A percentile compares a stretch with the other conserved stretches of the same genome.
Conservation (phyloP, 345 rosid genomes). For the Moricandia arvensis region DNA sequence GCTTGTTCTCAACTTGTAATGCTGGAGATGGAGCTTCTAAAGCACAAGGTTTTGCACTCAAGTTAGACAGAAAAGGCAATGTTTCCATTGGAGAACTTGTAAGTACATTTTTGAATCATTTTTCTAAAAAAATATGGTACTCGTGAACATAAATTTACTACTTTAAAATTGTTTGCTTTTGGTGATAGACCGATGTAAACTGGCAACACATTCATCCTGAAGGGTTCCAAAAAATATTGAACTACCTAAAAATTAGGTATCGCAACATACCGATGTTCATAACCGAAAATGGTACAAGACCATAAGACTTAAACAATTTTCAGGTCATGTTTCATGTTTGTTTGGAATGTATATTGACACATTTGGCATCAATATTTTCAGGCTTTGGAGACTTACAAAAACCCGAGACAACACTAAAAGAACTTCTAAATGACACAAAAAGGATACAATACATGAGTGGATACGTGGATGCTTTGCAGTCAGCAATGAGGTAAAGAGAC, state of each 20-base stretch:
- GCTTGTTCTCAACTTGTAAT: slow-evolving; percentile 51
- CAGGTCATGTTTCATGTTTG: neutral
- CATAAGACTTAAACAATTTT: neutral
- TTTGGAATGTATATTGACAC: neutral
- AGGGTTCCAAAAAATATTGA: slow-evolving; percentile 51
- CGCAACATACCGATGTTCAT: slow-evolving; percentile 57
- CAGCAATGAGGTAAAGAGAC: slow-evolving; percentile 52
- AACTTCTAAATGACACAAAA: slow-evolving; percentile 44
- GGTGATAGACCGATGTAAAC: slow-evolving; percentile 46
- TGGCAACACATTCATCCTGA: slow-evolving; percentile 57
- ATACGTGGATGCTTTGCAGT: slow-evolving; percentile 46
- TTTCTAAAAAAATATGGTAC: neutral
- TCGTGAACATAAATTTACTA: neutral
- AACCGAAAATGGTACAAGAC: slow-evolving; percentile 60
- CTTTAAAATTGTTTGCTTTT: neutral
- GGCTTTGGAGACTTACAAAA: slow-evolving; percentile 50
- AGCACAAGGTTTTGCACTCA: slow-evolving; percentile 47
- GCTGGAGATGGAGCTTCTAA: slow-evolving; percentile 50
- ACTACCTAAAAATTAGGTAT: slow-evolving; percentile 50
- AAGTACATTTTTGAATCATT: slow-evolving; percentile 18
- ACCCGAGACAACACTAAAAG: slow-evolving; percentile 18
- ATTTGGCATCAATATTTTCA: neutral
- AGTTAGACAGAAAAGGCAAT: slow-evolving; percentile 40
- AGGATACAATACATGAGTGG: slow-evolving; percentile 57
- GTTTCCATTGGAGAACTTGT: slow-evolving; percentile 55